Conservation (phyloP, 2,329 filamentous ascomycete species). For the Lachnum nothofagi region DNA sequence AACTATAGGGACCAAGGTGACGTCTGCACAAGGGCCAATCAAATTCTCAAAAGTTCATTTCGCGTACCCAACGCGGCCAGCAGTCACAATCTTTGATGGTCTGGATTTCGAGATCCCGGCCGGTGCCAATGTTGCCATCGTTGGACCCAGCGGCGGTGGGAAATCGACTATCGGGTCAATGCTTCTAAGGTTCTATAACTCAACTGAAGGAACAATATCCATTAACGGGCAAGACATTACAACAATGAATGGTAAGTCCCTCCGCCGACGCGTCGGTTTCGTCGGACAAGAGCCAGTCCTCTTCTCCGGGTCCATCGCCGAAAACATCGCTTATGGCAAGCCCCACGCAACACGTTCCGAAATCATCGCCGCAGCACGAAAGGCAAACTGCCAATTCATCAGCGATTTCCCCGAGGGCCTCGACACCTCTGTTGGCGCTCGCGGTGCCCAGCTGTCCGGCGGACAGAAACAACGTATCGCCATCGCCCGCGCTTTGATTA, state of each 20-base stretch:
- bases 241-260: slow-evolving; percentile 85
- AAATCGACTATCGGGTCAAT: slow-evolving; percentile 95
- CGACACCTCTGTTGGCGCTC: slow-evolving; percentile 86
- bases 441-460: slow-evolving; percentile 88
- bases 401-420: slow-evolving; percentile 93
- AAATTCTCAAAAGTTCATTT: slow-evolving; percentile 82
- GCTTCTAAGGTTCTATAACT: slow-evolving; percentile 84
- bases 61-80: slow-evolving; percentile 87
- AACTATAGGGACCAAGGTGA: slow-evolving; percentile 73
- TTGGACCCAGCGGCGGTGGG: slow-evolving; percentile 90
- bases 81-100: slow-evolving; percentile 83
- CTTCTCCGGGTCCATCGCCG: slow-evolving; percentile 76
- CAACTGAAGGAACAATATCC: slow-evolving; percentile 68
- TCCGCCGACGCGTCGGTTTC: slow-evolving; percentile 87
- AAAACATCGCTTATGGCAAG: slow-evolving; percentile 88
- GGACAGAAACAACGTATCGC: slow-evolving; percentile 98
- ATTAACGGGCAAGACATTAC: slow-evolving; percentile 82
- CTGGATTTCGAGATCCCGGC: slow-evolving; percentile 87
- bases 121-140: slow-evolving; percentile 91
- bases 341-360: slow-evolving; percentile 72
- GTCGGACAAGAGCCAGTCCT: slow-evolving; percentile 94
- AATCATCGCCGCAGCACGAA: slow-evolving; percentile 78
- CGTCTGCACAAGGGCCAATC: slow-evolving; percentile 81
- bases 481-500: slow-evolving; percentile 89
- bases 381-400: slow-evolving; percentile 95